A percentile compares a stretch with the other conserved stretches of the same genome.
phyloP scores from a whole-genome alignment of 805 yeast species.

The Candida patagonica region DNA sequence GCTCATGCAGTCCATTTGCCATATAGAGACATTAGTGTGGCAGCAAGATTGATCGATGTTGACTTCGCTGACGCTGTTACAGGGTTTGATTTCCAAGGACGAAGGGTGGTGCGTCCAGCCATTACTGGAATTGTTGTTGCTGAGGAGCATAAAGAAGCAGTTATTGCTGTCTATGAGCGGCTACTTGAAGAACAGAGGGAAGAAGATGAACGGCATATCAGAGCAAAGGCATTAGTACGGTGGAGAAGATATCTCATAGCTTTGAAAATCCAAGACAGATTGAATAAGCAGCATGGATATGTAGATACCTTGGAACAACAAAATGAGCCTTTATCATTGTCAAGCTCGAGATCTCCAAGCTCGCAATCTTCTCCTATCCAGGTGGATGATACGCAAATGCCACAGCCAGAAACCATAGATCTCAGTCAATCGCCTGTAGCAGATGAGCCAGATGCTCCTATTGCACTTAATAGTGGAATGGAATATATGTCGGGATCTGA shows the following conservation, averaged over 20 bases:
- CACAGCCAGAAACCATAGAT: neutral
- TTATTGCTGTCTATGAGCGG: slow-evolving; percentile 40
- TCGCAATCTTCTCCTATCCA: neutral
- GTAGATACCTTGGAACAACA: slow-evolving; percentile 6
- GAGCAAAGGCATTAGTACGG: slow-evolving; percentile 30
- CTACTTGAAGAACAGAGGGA: slow-evolving; percentile 42
- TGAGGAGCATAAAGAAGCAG: slow-evolving; percentile 49
- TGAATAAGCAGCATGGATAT: slow-evolving; percentile 18
- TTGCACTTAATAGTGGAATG: neutral
- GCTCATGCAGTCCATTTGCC: slow-evolving; percentile 58
- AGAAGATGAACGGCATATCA: slow-evolving; percentile 35
- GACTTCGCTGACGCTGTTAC: slow-evolving; percentile 85
- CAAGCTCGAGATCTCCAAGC: neutral
- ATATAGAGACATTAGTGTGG: slow-evolving; percentile 45
- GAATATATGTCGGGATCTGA: neutral
- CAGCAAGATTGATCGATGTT: slow-evolving; percentile 60
- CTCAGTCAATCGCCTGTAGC: neutral
- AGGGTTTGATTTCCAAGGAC: slow-evolving; percentile 63
- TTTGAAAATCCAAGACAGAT: slow-evolving; percentile 19
- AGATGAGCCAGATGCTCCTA: neutral
- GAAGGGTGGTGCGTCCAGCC: slow-evolving; percentile 47
- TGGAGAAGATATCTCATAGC: slow-evolving; percentile 31
- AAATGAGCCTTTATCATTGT: neutral
- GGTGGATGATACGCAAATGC: neutral
- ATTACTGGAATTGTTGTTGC: slow-evolving; percentile 74